Percentiles rank a stretch among this genome's conserved stretches.
phyloP scores from a whole-genome alignment of 345 rosid species.

The Lepidium aucheri region DNA sequence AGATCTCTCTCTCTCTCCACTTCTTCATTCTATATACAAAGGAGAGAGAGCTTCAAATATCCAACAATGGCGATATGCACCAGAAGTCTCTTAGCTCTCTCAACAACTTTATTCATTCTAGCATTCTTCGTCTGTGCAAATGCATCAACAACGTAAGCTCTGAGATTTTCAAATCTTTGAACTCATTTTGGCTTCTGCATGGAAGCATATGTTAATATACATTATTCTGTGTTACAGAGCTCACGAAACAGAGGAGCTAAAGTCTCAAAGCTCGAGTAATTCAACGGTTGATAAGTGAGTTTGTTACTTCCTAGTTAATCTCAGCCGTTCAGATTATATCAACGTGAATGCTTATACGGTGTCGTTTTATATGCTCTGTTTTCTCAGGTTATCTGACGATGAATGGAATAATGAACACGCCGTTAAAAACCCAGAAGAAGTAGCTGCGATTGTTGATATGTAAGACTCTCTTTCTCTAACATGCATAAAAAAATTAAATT shows the following conservation, averaged over 20 bases:
- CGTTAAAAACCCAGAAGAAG: constrained; percentile 56
- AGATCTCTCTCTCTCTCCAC: constrained; percentile 1
- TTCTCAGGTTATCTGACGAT: constrained; percentile 27
- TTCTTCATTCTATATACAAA: neutral
- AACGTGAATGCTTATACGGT: neutral
- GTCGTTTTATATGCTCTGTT: neutral
- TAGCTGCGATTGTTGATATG: constrained; percentile 67
- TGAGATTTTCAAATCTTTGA: neutral
- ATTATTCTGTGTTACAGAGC: constrained; percentile 7
- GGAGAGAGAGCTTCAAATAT: constrained; percentile 12
- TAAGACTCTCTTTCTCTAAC: constrained; percentile 25
- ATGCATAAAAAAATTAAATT: too few relatives aligned
- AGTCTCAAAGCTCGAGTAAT: constrained; percentile 8
- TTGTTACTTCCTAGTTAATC: neutral
- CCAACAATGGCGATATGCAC: constrained; percentile 39
- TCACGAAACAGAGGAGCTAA: constrained; percentile 24
- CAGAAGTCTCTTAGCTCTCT: constrained; percentile 29
- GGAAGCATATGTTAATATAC: neutral
- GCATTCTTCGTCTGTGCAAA: constrained; percentile 29
- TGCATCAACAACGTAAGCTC: constrained; percentile 29
- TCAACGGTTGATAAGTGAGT: constrained; percentile 18
- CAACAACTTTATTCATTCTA: constrained; percentile 28
- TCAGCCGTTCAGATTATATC: neutral
- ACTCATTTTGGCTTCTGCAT: neutral
- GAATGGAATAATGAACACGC: constrained; percentile 50